Conservation (phyloP, 2,329 filamentous ascomycete species). For the Alternaria tenuissima region DNA sequence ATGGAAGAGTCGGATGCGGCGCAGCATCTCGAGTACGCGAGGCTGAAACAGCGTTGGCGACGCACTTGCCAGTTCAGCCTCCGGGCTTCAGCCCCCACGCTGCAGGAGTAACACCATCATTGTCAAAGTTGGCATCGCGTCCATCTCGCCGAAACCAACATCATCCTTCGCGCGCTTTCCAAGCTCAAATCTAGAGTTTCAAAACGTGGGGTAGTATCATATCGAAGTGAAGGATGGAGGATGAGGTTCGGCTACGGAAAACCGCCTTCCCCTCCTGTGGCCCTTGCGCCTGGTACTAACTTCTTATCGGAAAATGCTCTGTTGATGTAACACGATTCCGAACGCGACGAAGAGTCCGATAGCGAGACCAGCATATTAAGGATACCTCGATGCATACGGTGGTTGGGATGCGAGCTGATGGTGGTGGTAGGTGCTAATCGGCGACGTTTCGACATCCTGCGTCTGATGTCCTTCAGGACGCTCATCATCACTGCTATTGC, state of each 20-base stretch:
- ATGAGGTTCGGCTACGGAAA: neutral
- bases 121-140: neutral
- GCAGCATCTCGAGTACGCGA: neutral
- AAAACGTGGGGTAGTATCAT: neutral
- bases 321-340: neutral
- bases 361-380: neutral
- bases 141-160: neutral
- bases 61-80: neutral
- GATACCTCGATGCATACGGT: neutral
- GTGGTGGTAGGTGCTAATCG: neutral
- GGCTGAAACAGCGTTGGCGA: conserved; percentile 5
- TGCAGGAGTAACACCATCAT: neutral
- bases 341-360: neutral
- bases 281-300: neutral
- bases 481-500: neutral
- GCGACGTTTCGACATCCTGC: neutral
- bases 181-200: neutral
- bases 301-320: conserved; percentile 2
- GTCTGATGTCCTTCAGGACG: neutral
- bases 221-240: neutral
- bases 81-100: neutral
- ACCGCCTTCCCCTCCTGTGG: neutral
- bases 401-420: neutral
- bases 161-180: neutral
- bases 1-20: neutral